Evolutionary conservation across 2,329 filamentous ascomycete genomes (phyloP), one percentile per base, ranked within the genome.

Genomic region (Pseudocercospora crystallina): DNA sequence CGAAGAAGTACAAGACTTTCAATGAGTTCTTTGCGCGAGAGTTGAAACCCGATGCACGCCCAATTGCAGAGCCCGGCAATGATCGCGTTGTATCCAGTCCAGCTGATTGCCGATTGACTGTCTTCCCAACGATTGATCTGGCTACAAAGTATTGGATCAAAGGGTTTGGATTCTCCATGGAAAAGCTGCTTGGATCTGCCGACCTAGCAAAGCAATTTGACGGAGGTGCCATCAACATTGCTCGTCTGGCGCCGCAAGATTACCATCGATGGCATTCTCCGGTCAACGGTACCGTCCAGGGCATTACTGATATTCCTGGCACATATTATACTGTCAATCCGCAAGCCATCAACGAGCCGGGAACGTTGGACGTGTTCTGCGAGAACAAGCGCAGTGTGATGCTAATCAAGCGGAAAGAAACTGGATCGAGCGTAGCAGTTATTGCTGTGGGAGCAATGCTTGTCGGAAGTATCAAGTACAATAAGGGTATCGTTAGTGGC

Each of bases 371-470:
- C 49, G 72, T 75, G 2, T 75, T 74, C 53, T 73, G 71, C 50
- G 71, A 74, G 61, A 75, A 75, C 56, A 65, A 62, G 49, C 59
- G 72, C 11, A 66, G 61, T 3, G 69, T 74, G 30, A 74, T 74
- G 72, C 49, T 67, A 33, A 42, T 74, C 26, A 56, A 63, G 29
- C 63, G 71, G 1, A 49, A 46, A 1, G 56, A 50, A 1, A 70
- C 65, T 1, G 62, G 63, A 1, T 50, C 57, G 8, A 62, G 57
- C 0, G 59, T 74, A 12, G 70, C 68, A 0, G 53, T 75, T 20
- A 58, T 75, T 12, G 72, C 72, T 3, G 71, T 74, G 2, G 72
- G 72, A 8, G 72, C 72, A 2, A 75, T 75, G 72, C 61, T 75
- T 17, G 72, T 75, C 0, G 72, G 72, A 2, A 70, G 65, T 15